Conservation (phyloP, 78 protist genomes). For the Dictyostelium firmibasis region DNA sequence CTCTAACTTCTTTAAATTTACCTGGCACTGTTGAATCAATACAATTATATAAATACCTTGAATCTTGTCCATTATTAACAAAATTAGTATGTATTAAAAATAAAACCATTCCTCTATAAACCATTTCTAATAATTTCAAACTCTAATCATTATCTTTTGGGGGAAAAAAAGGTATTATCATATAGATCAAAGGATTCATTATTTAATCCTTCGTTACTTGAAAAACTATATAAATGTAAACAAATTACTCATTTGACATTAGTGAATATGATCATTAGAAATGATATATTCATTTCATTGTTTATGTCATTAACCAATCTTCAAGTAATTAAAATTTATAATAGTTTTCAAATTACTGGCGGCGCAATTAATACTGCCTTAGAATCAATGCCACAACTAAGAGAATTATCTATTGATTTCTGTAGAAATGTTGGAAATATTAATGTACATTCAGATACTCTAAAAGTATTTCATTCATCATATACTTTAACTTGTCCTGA, state of each 20-base stretch:
- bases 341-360: neutral
- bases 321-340: neutral
- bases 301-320: conserved; percentile 1
- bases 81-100: conserved; percentile 3
- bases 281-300: neutral
- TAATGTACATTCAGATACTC: neutral
- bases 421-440: conserved; percentile 35
- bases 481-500: neutral
- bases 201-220: neutral
- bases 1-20: neutral
- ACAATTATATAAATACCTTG: neutral
- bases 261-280: neutral
- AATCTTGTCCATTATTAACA: neutral
- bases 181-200: neutral
- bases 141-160: no score
- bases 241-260: neutral
- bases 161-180: neutral
- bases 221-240: neutral
- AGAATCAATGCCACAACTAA: neutral
- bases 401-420: neutral
- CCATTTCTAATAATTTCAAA: no score
- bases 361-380: neutral
- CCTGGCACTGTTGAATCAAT: conserved; percentile 17
- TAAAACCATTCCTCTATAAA: neutral
- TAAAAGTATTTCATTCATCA: conserved; percentile 3